Base-by-base conservation (phyloP, 2,329 filamentous ascomycete genomes). In the Ascocoryne sarcoides region DNA sequence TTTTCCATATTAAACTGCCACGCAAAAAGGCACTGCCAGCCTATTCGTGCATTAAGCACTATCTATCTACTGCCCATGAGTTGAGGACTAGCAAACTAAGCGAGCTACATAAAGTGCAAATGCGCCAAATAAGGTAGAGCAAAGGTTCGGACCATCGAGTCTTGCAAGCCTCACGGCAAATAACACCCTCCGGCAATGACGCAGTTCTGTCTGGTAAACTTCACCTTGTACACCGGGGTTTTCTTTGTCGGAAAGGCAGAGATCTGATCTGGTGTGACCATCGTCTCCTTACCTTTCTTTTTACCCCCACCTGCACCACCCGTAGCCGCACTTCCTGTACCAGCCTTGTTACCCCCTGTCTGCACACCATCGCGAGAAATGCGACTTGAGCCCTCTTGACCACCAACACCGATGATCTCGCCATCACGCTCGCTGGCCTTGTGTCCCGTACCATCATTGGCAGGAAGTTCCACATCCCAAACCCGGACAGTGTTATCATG, bases 201-300 rank as follows among this genome's bases (percentile, higher is more conserved):
- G 50, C 96, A 64, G 60, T 98, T 98, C 86, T 95, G 95, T 45
- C 87, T 73, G 3, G 92, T 96, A 56, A 95, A 95, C 56, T 83
- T 78, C 39, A 94, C 89, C 64, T 90, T 92, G 63, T 93, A 85
- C 9, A 96, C 85, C 0, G 90, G 89, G 12, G 84, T 90, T 66
- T 94, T 95, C 74, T 98, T 98, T 3, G 92, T 96, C 1, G 87
- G 81, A 59, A 95, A 96, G 1, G 86, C 89, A 49, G 79, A 87
- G 64, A 98, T 93, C 64, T 96, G 92, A 58, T 98, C 92, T 0
- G 88, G 82, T 0, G 83, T 89, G 32, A 95, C 83, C 55, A 86
- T 85, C 3, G 88, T 85, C 55, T 95, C 90, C 62, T 95, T 95
- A 41, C 76, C 77, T 62, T 86, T 86, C 67, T 93, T 94, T 71